Conservation (phyloP, 306 rosid species). For the Fragaria vesca region DNA sequence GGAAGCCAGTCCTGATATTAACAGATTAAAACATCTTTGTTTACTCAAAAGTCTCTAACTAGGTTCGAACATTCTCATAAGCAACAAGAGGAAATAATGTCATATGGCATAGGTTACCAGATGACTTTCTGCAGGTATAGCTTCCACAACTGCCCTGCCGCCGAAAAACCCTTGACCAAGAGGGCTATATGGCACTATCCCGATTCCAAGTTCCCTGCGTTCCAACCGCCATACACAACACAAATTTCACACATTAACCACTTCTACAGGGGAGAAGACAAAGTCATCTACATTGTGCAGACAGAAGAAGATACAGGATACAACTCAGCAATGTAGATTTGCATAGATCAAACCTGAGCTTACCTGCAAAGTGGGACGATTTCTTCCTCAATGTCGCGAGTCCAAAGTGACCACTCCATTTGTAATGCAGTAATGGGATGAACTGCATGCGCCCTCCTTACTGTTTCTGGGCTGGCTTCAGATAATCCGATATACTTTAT, state of each 20-base stretch:
- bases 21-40: not conserved
- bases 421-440: slow-evolving; percentile 47
- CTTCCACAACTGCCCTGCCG: not conserved
- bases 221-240: no score
- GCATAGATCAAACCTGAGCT: no score
- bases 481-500: not conserved
- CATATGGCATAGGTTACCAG: slow-evolving; percentile 5
- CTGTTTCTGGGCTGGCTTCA: not conserved
- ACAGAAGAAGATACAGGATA: no score
- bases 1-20: not conserved
- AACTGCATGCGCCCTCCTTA: slow-evolving; percentile 2
- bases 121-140: slow-evolving; percentile 11
- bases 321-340: no score
- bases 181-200: no score
- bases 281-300: no score
- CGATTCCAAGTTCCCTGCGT: no score
- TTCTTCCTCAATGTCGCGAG: slow-evolving; percentile 64
- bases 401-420: slow-evolving; percentile 66
- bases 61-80: no score
- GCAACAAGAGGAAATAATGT: no score
- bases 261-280: no score
- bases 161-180: slow-evolving; percentile 32
- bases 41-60: no score
- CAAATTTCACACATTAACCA: no score
- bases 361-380: slow-evolving; percentile 61